A percentile compares a stretch with the other conserved stretches of the same genome.
Conservation (phyloP, 1,139 yeast genomes). For the Magnusiomyces ingens region DNA sequence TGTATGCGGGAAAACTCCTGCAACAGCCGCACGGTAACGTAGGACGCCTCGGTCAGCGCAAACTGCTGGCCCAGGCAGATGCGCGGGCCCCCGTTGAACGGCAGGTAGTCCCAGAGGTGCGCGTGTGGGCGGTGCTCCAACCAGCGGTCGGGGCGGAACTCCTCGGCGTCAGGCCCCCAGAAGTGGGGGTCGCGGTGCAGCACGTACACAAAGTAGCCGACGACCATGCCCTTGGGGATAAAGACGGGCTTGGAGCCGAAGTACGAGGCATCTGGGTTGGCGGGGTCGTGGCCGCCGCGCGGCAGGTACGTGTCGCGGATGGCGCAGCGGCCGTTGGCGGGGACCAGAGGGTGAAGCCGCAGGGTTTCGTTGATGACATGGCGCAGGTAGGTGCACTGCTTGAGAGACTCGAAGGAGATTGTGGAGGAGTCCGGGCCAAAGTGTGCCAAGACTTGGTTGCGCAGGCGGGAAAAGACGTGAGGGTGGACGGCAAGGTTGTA, state of each 20-base stretch:
- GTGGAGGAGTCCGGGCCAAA: conserved; percentile 31
- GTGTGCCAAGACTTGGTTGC: conserved; percentile 32
- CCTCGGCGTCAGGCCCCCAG: conserved; percentile 46
- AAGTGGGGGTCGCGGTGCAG: conserved; percentile 41
- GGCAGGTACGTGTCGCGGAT: conserved; percentile 42
- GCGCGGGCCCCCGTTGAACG: conserved; percentile 53
- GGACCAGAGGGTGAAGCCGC: conserved; percentile 47
- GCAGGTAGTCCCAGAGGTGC: conserved; percentile 30
- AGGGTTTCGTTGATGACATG: conserved; percentile 42
- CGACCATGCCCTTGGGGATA: conserved; percentile 22
- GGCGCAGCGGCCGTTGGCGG: conserved; percentile 42
- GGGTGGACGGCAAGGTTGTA: conserved; percentile 41
- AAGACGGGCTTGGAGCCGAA: conserved; percentile 28
- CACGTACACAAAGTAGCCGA: conserved; percentile 18
- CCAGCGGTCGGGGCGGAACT: conserved; percentile 49
- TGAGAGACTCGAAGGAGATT: conserved; percentile 41
- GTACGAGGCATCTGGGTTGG: no score
- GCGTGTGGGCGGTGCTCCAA: conserved; percentile 15
- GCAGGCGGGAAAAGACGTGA: conserved; percentile 32
- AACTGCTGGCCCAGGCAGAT: conserved; percentile 54
- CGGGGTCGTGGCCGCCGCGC: conserved; percentile 34
- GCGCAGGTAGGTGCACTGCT: conserved; percentile 42
- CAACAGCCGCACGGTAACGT: conserved; percentile 40
- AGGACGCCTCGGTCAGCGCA: conserved; percentile 50
- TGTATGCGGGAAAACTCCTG: conserved; percentile 32